These are phyloP conservation scores for Phytophthora pluvialis DNA, from an alignment of 352 stramenopile genomes.

Conservation along the genomic window DNA sequence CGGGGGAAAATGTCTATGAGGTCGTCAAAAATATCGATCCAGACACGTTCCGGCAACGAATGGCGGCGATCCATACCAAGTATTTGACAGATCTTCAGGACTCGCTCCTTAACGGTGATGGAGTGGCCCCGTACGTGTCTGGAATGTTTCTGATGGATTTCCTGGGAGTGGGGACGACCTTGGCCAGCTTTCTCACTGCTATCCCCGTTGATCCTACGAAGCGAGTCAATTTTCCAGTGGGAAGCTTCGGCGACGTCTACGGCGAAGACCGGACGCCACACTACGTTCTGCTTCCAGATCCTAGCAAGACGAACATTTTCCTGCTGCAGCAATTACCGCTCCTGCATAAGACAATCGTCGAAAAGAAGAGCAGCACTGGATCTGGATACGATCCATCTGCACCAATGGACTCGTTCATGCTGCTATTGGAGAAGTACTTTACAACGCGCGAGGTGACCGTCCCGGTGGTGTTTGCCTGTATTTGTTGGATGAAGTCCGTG, in stretches of 20 bases:
- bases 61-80: slow-evolving; percentile 4
- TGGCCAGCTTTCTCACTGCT: slow-evolving; percentile 30
- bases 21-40: slow-evolving; percentile 2
- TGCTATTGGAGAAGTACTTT: slow-evolving; percentile 11
- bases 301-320: slow-evolving; percentile 18
- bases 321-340: slow-evolving; percentile 28
- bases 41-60: slow-evolving; percentile 1
- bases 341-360: slow-evolving; percentile 31
- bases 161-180: slow-evolving; percentile 15
- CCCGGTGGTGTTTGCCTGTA: slow-evolving; percentile 31
- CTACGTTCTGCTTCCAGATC: slow-evolving; percentile 18
- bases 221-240: slow-evolving; percentile 15
- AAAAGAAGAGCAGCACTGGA: slow-evolving; percentile 13
- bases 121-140: slow-evolving; percentile 14
- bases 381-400: slow-evolving; percentile 10
- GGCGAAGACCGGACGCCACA: slow-evolving; percentile 18
- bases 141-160: slow-evolving; percentile 35
- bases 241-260: slow-evolving; percentile 27
- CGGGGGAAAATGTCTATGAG: not conserved
- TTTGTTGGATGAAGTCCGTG: slow-evolving; percentile 43
- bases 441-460: slow-evolving; percentile 22
- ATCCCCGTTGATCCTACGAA: slow-evolving; percentile 11
- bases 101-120: slow-evolving; percentile 1
- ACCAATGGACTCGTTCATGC: slow-evolving; percentile 12
- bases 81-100: slow-evolving; percentile 7